Evolutionary conservation across 2,329 filamentous ascomycete species (phyloP).

Genomic region (Pseudohalonectria lignicola): DNA sequence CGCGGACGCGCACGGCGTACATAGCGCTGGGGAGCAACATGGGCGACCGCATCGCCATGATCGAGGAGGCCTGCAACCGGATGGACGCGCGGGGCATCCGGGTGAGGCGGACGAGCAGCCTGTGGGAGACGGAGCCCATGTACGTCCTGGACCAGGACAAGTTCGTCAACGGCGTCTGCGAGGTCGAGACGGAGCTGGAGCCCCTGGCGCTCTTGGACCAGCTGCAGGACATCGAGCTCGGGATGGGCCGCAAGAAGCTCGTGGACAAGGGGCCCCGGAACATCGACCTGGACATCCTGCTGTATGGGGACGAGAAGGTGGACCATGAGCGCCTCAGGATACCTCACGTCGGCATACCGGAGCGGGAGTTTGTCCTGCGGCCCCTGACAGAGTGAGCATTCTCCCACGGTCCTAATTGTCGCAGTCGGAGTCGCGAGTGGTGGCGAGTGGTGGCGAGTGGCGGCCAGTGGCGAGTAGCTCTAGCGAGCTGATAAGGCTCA

Average conservation of each 20-base stretch:
- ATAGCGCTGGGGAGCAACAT: constrained; percentile 90
- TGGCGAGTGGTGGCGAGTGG: too few relatives aligned
- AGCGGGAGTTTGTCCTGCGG: constrained; percentile 86
- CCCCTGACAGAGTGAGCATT: constrained; percentile 74
- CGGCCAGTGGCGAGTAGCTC: too few relatives aligned
- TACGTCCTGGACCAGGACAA: constrained; percentile 81
- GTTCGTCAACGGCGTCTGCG: constrained; percentile 87
- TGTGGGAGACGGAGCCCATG: constrained; percentile 97
- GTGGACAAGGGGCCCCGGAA: constrained; percentile 91
- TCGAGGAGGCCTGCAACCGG: constrained; percentile 70
- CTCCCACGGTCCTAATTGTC: too few relatives aligned
- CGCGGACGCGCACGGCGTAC: constrained; percentile 61
- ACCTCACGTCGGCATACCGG: constrained; percentile 75
- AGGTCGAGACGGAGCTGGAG: constrained; percentile 70
- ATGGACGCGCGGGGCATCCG: constrained; percentile 65
- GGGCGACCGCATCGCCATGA: constrained; percentile 73
- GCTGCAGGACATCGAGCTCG: constrained; percentile 74
- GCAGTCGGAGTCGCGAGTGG: too few relatives aligned
- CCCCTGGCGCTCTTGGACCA: constrained; percentile 68
- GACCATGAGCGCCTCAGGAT: constrained; percentile 65
- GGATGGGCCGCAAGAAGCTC: constrained; percentile 68
- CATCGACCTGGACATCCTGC: constrained; percentile 86
- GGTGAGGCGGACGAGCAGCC: constrained; percentile 68
- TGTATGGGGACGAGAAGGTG: constrained; percentile 62
- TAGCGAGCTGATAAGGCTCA: constrained; percentile 1